phyloP scores from a whole-genome alignment of 345 rosid species.

The Brassica carinata region DNA sequence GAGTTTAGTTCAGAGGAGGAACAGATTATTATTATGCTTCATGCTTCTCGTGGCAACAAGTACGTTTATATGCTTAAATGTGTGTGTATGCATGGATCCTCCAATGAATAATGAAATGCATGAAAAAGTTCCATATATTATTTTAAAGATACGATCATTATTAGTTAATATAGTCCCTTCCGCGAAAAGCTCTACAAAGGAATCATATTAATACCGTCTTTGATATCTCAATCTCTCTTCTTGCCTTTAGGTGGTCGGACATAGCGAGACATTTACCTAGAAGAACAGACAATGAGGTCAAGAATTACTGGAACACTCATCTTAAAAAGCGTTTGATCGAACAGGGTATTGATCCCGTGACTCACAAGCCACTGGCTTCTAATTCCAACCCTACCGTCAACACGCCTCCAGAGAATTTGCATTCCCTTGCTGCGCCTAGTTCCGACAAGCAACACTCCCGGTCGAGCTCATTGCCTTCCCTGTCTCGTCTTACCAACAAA shows the following conservation, averaged over 20 bases:
- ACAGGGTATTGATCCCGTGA: background rate
- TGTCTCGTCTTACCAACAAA: background rate
- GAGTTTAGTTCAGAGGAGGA: background rate
- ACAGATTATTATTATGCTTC: background rate
- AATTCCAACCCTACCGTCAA: background rate
- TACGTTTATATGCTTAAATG: background rate
- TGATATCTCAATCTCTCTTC: background rate
- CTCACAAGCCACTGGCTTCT: background rate
- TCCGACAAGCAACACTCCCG: background rate
- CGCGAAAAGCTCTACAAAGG: no score
- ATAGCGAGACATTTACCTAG: background rate
- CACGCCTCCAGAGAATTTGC: background rate
- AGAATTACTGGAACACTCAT: background rate
- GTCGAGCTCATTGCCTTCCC: background rate
- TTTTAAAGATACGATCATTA: background rate
- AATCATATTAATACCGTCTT: no score
- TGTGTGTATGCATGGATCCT: background rate
- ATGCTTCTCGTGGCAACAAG: background rate
- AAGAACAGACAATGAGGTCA: background rate
- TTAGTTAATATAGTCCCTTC: no score
- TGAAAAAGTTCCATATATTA: background rate
- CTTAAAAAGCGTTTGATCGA: background rate
- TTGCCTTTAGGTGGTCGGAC: background rate
- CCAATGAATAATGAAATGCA: background rate
- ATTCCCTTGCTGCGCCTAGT: background rate